phyloP scores from a whole-genome alignment of 1,284 basidiomycete species.

The Puccinia triticina region DNA sequence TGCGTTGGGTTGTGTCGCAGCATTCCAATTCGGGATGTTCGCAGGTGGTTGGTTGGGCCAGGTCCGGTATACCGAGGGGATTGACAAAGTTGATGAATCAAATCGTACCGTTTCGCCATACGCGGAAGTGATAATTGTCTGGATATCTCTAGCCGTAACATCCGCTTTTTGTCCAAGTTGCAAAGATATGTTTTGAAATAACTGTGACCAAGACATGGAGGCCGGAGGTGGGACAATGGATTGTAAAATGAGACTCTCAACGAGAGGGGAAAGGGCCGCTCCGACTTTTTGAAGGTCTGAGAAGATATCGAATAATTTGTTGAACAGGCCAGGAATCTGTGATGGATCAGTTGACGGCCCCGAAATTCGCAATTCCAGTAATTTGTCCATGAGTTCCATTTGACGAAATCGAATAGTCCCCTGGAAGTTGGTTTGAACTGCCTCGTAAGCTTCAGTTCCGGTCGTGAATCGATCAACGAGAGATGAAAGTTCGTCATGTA shows the following conservation, averaged over 20 bases:
- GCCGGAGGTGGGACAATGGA: neutral
- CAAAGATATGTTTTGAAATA: neutral
- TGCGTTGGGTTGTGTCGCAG: no score
- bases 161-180: neutral
- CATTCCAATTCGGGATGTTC: no score
- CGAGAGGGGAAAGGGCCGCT: neutral
- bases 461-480: no score
- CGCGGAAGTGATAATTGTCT: no score
- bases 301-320: no score
- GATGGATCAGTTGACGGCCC: neutral
- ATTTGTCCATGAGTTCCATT: neutral
- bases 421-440: neutral
- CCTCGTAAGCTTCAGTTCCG: neutral
- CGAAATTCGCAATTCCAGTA: neutral
- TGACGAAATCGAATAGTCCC: neutral
- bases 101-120: no score
- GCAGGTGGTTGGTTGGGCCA: no score
- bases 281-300: no score
- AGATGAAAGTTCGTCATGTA: no score
- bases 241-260: slow-evolving; percentile 1
- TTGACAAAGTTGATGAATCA: neutral
- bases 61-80: neutral
- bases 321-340: no score
- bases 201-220: no score
- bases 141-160: neutral